Evolutionary conservation across 805 yeast species (phyloP).

Genomic region (Candida schatavii): DNA sequence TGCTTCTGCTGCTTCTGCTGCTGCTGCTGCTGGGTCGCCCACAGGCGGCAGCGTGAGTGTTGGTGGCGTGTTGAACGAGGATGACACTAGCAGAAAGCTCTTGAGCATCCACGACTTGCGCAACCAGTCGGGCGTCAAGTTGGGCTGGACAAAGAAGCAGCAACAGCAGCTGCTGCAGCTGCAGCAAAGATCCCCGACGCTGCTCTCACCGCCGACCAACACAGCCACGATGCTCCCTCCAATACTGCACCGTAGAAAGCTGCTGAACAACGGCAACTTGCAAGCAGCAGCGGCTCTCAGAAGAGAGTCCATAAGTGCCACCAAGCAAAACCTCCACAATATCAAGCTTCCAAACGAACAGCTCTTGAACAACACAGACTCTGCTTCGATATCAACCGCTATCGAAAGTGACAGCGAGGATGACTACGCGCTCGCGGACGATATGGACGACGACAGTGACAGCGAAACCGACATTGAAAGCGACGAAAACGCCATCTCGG

Average conservation of each 20-base stretch:
- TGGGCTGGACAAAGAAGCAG: slow-evolving; percentile 41
- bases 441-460: slow-evolving; percentile 28
- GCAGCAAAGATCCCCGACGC: slow-evolving; percentile 1
- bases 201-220: background rate
- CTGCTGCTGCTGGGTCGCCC: background rate
- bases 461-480: slow-evolving; percentile 37
- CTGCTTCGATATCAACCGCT: slow-evolving; percentile 20
- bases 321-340: slow-evolving; percentile 43
- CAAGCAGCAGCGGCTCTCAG: slow-evolving; percentile 18
- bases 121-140: slow-evolving; percentile 30
- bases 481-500: slow-evolving; percentile 19
- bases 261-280: slow-evolving; percentile 13
- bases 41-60: too few relatives aligned
- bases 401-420: slow-evolving; percentile 31
- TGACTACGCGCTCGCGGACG: slow-evolving; percentile 17
- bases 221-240: background rate
- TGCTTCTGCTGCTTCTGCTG: background rate
- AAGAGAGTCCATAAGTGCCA: slow-evolving; percentile 52
- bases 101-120: slow-evolving; percentile 32
- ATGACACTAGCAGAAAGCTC: slow-evolving; percentile 21
- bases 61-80: too few relatives aligned
- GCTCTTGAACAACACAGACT: slow-evolving; percentile 4
- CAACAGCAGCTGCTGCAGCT: slow-evolving; percentile 6
- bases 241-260: slow-evolving; percentile 2
- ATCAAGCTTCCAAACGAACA: slow-evolving; percentile 43